These are phyloP conservation scores for Maudiozyma serrabonitensis DNA, from an alignment of 805 yeast genomes.

Conservation along the genomic window DNA sequence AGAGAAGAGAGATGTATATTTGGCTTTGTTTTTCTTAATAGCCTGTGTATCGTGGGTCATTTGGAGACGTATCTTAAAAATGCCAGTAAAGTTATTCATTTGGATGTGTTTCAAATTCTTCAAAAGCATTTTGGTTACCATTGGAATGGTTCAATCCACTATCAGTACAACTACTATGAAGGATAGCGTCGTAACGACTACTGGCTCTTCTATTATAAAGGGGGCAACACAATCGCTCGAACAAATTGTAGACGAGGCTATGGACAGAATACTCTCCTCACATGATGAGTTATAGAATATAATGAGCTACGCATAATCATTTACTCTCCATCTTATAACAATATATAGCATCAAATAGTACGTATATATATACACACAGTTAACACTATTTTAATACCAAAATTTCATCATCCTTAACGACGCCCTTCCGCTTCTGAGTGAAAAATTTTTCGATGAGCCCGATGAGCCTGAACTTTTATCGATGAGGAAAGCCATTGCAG, in stretches of 20 bases:
- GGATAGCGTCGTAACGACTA: not conserved
- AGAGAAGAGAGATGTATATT: constrained; percentile 28
- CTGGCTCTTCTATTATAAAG: not conserved
- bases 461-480: not conserved
- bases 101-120: constrained; percentile 30
- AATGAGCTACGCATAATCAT: not conserved
- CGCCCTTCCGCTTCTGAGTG: not conserved
- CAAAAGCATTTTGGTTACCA: constrained; percentile 26
- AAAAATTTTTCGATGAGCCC: constrained; percentile 2
- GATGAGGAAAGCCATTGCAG: no score
- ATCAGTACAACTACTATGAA: not conserved
- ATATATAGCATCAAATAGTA: not conserved
- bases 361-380: not conserved
- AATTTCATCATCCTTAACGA: not conserved
- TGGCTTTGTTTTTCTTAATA: constrained; percentile 21
- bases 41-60: constrained; percentile 27
- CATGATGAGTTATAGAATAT: constrained; percentile 15
- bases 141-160: constrained; percentile 17
- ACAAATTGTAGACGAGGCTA: constrained; percentile 19
- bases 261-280: constrained; percentile 15
- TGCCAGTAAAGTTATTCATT: constrained; percentile 23
- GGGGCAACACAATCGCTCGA: constrained; percentile 4
- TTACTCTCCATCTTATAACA: not conserved
- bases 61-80: constrained; percentile 28
- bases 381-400: not conserved